Evolutionary conservation across 257 asterid genomes (phyloP).

Genomic region (Echium plantagineum): DNA sequence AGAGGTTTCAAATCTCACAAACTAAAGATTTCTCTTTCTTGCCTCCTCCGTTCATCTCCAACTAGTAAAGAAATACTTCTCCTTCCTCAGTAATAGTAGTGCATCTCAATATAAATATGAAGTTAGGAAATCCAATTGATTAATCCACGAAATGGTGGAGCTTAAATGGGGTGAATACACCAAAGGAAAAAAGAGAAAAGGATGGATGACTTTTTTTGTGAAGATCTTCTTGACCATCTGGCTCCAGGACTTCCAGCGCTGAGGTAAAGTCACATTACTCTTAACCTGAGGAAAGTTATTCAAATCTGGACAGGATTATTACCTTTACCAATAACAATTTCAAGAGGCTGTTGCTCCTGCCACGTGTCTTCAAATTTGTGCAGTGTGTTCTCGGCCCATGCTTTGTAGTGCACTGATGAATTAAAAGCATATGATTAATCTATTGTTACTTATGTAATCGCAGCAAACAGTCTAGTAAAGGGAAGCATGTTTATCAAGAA

Average conservation of each 20-base stretch:
- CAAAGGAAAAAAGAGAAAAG: too few relatives aligned
- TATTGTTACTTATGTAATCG: background rate
- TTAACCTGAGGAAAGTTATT: background rate
- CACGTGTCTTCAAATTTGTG: constrained; percentile 98
- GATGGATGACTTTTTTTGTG: too few relatives aligned
- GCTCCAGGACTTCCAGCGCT: background rate
- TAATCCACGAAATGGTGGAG: too few relatives aligned
- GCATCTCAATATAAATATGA: too few relatives aligned
- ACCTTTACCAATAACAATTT: constrained; percentile 93
- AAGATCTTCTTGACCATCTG: too few relatives aligned
- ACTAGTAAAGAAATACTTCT: too few relatives aligned
- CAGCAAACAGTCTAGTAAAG: background rate
- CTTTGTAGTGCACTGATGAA: constrained; percentile 73
- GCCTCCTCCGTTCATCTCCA: too few relatives aligned
- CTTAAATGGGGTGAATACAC: too few relatives aligned
- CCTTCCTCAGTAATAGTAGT: too few relatives aligned
- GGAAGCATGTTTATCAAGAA: background rate
- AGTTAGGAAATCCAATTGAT: too few relatives aligned
- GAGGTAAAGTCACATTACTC: background rate
- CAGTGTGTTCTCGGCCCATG: constrained; percentile 82
- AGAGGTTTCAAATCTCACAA: too few relatives aligned
- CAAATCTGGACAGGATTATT: constrained; percentile 8
- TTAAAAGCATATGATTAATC: background rate
- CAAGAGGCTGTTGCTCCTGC: constrained; percentile 90
- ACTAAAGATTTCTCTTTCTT: too few relatives aligned